A percentile compares a stretch with the other conserved stretches of the same genome.
These are phyloP conservation scores for Trypanosoma avium DNA, from an alignment of 208 protist species.

Conservation along the genomic window DNA sequence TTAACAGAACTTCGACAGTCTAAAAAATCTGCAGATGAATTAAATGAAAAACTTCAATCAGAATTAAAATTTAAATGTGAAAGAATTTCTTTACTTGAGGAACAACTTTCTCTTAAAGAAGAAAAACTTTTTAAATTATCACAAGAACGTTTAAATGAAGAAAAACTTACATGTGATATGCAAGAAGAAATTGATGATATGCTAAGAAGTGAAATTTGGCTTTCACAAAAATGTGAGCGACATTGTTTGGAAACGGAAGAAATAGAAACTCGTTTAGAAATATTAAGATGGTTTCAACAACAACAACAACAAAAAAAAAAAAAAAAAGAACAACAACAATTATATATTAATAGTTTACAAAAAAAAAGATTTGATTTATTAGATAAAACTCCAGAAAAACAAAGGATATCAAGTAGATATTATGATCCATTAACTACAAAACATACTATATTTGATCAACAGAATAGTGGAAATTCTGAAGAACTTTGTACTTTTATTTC, in stretches of 20 bases:
- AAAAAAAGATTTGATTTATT: background rate
- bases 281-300: conserved; percentile 9
- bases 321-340: background rate
- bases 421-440: too few species aligned
- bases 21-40: conserved; percentile 28
- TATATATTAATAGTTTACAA: background rate
- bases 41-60: conserved; percentile 18
- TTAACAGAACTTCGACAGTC: conserved; percentile 27
- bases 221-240: conserved; percentile 44
- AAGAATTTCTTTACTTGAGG: background rate
- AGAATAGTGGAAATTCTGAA: background rate
- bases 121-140: background rate
- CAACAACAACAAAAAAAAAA: background rate
- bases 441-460: too few species aligned
- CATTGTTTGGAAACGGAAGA: conserved; percentile 30
- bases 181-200: conserved; percentile 73
- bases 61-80: conserved; percentile 2
- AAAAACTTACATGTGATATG: conserved; percentile 56
- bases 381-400: conserved; percentile 3
- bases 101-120: conserved; percentile 4
- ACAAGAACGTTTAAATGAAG: conserved; percentile 39
- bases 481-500: conserved; percentile 1
- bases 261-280: conserved; percentile 13
- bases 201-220: conserved; percentile 42
- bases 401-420: too few species aligned